Evolutionary conservation across 129 eudicot species (phyloP).

Genomic region (Flaveria ramosissima): DNA sequence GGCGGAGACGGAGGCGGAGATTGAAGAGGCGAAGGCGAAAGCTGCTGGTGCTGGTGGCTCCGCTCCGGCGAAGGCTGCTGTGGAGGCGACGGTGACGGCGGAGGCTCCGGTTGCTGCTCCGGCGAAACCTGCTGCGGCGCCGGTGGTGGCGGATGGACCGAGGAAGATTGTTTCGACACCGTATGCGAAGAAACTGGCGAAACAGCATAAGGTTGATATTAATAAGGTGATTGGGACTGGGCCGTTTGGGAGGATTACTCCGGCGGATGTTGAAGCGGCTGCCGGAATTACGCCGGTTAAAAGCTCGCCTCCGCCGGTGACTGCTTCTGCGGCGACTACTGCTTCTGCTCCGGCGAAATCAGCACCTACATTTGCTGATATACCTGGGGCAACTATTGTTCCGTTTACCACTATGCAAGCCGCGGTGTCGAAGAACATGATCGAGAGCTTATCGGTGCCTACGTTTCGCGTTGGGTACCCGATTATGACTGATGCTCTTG

Average conservation of each 20-base stretch:
- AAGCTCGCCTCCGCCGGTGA: slow-evolving; percentile 23
- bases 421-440: slow-evolving; percentile 86
- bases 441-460: slow-evolving; percentile 87
- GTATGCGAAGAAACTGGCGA: slow-evolving; percentile 85
- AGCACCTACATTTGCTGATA: slow-evolving; percentile 51
- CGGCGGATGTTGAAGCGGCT: slow-evolving; percentile 85
- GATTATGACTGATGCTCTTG: slow-evolving; percentile 71
- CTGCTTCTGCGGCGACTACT: slow-evolving; percentile 31
- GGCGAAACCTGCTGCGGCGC: slow-evolving; percentile 27
- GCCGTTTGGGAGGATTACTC: slow-evolving; percentile 87
- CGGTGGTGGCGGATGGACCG: slow-evolving; percentile 31
- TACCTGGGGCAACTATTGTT: slow-evolving; percentile 76
- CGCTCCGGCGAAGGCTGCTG: slow-evolving; percentile 20
- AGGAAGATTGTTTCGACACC: slow-evolving; percentile 78
- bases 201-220: slow-evolving; percentile 92
- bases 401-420: slow-evolving; percentile 87
- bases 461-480: slow-evolving; percentile 92
- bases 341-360: slow-evolving; percentile 43
- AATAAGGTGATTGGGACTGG: slow-evolving; percentile 75
- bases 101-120: slow-evolving; percentile 21
- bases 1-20: slow-evolving; percentile 78
- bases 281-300: slow-evolving; percentile 65
- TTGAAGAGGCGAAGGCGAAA: slow-evolving; percentile 69
- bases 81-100: not conserved
- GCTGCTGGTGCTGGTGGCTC: slow-evolving; percentile 39